Percentiles rank a stretch among this genome's conserved stretches.
Conservation (phyloP, 1,284 basidiomycete species). For the Malassezia japonica region DNA sequence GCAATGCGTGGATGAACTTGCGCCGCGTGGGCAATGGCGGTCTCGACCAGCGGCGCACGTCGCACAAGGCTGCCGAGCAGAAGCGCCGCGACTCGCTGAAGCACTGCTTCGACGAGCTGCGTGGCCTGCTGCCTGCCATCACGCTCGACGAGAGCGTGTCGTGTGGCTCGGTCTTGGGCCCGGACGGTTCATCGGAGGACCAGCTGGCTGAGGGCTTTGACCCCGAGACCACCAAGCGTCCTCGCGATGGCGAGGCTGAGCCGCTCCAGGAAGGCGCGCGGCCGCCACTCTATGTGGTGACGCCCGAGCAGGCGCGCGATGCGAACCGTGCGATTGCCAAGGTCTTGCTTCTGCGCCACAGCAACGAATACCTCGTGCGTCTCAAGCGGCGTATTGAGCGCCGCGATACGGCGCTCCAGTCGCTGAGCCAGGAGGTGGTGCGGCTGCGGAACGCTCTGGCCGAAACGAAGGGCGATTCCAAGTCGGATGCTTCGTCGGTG, state of each 20-base stretch:
- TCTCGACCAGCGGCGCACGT: slow-evolving; percentile 62
- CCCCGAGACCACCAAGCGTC: slow-evolving; percentile 17
- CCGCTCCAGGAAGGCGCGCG: background rate
- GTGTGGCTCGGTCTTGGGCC: slow-evolving; percentile 39
- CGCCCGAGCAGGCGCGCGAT: slow-evolving; percentile 22
- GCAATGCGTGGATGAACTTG: slow-evolving; percentile 30
- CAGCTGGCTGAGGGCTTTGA: slow-evolving; percentile 35
- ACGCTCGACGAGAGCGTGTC: slow-evolving; percentile 41
- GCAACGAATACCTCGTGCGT: slow-evolving; percentile 73
- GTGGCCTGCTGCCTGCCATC: slow-evolving; percentile 62
- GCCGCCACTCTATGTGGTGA: background rate
- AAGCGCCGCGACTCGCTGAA: slow-evolving; percentile 92
- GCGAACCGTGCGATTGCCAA: slow-evolving; percentile 75
- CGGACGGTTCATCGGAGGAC: slow-evolving; percentile 39
- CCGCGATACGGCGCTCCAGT: slow-evolving; percentile 68
- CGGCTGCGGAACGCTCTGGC: slow-evolving; percentile 53
- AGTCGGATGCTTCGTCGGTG: background rate
- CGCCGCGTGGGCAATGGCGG: slow-evolving; percentile 23
- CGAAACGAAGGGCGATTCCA: background rate
- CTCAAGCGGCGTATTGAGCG: slow-evolving; percentile 69
- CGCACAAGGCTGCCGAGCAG: slow-evolving; percentile 94
- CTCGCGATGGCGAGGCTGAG: background rate
- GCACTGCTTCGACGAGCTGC: slow-evolving; percentile 87
- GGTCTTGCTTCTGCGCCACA: slow-evolving; percentile 77
- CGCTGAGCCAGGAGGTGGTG: slow-evolving; percentile 61